These are phyloP conservation scores for Penicillium soppii DNA, from an alignment of 495 filamentous ascomycete species.

Conservation along the genomic window DNA sequence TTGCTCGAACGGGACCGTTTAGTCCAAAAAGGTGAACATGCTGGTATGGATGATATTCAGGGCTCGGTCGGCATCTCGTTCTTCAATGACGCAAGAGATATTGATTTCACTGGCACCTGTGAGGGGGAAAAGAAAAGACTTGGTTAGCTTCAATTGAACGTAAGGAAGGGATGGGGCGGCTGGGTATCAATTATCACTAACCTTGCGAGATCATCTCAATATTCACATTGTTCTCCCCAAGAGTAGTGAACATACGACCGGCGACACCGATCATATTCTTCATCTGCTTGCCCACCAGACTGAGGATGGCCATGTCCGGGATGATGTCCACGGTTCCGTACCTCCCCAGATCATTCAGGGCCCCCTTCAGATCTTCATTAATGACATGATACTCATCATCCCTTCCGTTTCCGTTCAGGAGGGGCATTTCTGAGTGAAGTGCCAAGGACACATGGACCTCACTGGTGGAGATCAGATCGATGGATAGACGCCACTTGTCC, in stretches of 20 bases:
- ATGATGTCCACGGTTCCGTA: conserved; percentile 85
- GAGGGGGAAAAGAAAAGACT: conserved; percentile 5
- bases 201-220: conserved; percentile 98
- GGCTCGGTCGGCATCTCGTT: conserved; percentile 82
- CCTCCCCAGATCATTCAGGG: conserved; percentile 65
- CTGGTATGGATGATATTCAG: conserved; percentile 94
- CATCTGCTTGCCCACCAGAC: conserved; percentile 89
- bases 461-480: conserved; percentile 89
- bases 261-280: conserved; percentile 91
- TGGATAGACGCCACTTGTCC: conserved; percentile 73
- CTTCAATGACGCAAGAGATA: conserved; percentile 95
- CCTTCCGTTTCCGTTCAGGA: conserved; percentile 54
- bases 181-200: conserved; percentile 39
- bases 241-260: conserved; percentile 83
- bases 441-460: conserved; percentile 97
- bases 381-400: conserved; percentile 67
- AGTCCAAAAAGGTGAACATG: conserved; percentile 69
- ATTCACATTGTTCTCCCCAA: conserved; percentile 86
- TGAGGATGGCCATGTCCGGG: conserved; percentile 86
- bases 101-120: conserved; percentile 97
- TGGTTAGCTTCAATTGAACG: conserved; percentile 18
- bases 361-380: conserved; percentile 61
- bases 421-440: conserved; percentile 65
- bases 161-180: conserved; percentile 3
- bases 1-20: conserved; percentile 13